Evolutionary conservation across 2,329 filamentous ascomycete species (phyloP), one percentile per base, ranked within the genome.

Genomic region (Penicillium sp.): DNA sequence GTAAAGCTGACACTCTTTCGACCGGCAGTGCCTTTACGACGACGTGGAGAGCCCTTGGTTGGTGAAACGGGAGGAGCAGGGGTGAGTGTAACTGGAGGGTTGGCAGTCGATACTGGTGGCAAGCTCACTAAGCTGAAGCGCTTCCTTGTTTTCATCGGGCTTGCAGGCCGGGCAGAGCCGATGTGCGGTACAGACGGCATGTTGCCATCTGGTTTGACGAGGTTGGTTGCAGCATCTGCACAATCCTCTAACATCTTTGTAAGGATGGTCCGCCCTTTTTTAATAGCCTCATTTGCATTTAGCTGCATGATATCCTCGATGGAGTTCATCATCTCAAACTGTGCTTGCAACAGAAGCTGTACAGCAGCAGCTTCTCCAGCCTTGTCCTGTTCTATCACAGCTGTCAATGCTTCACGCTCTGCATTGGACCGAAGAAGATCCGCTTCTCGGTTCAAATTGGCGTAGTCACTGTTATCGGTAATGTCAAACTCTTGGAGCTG

Each of bases 251-350:
- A 81, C 57, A 99, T 83, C 58, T 89, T 88, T 58, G 85, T 83
- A 50, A 99, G 86, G 47, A 93, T 87, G 23, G 81, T 82, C 71
- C 89, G 91, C 27, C 93, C 94, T 55, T 90, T 87, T 17, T 88
- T 81, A 2, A 97, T 83, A 1, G 93, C 94, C 61, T 96, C 89
- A 35, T 89, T 86, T 71, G 96, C 91, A 57, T 83, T 88, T 87
- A 97, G 91, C 36, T 84, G 81, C 65, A 93, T 84, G 25, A 94
- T 90, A 64, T 91, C 89, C 54, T 89, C 86, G 53, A 99, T 84
- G 0, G 92, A 91, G 5, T 90, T 82, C 60, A 97, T 84, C 2
- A 93, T 93, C 68, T 97, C 93, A 66, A 99, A 96, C 68, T 97
- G 93, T 13, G 93, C 91, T 53, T 89, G 88, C 12, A 97, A 83